Base-by-base conservation (phyloP, 73 alveolate species). In the Durusdinium trenchii region DNA sequence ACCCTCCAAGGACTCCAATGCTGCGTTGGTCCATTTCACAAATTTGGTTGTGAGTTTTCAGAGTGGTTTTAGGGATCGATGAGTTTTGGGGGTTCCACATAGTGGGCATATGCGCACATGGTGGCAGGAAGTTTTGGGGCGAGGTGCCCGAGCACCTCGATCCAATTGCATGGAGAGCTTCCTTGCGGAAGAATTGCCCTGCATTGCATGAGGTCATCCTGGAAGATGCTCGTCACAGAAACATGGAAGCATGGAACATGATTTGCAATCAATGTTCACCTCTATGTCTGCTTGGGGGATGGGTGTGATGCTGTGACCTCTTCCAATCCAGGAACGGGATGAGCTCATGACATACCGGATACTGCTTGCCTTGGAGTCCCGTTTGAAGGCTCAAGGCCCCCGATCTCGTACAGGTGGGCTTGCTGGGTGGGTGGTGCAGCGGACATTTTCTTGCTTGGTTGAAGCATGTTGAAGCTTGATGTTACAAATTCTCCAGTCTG, bases 301-400 rank as follows among this genome's bases (percentile, higher is more conserved):
- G n/a, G n/a, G n/a, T n/a, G n/a, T n/a, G 32, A 67, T 67, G 45
- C 45, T 69, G 82, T 28, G 82, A 69, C 10, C 9, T 9, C 79
- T 64, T 64, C 57, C 50, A 46, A 6, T 40, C 23, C 14, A 91
- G 98, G 98, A 91, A 40, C 81, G 98, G 62, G 98, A 91, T 52
- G 98, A 91, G 89, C 71, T 69, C 81, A 91, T 91, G 98, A 78
- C 90, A 64, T 91, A 91, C 47, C 98, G 69, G 78, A 91, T 91
- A 28, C 36, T 91, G 46, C 47, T 91, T 36, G 86, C 90, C 28
- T 57, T 91, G 87, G 98, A 91, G 78, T 86, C 12, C 75, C 89
- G 85, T 18, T 43, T 64, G 26, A n/a, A n/a, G n/a, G 54, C 95
- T 43, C 86, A 40, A 36, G 48, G 83, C 83, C 83, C 16, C 26